These are phyloP conservation scores for Zasmidium citrigriseum DNA, from an alignment of 2,329 filamentous ascomycete species.

Conservation along the genomic window DNA sequence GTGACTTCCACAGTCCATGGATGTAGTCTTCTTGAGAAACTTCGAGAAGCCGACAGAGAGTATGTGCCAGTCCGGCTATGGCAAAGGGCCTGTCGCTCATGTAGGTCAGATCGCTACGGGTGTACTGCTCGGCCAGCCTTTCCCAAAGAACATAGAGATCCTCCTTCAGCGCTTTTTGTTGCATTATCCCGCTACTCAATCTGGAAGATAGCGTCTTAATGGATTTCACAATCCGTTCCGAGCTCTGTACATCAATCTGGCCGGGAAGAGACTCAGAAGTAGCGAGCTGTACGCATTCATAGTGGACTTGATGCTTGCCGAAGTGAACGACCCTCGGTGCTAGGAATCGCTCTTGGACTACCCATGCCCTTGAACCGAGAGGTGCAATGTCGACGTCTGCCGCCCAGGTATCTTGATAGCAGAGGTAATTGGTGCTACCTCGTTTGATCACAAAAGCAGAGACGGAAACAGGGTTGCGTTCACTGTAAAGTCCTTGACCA, in stretches of 20 bases:
- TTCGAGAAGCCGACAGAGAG: neutral
- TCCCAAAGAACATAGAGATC: neutral
- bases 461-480: neutral
- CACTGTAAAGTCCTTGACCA: slow-evolving; percentile 6
- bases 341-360: neutral
- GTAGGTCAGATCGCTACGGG: neutral
- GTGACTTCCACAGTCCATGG: neutral
- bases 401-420: neutral
- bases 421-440: neutral
- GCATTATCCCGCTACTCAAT: neutral
- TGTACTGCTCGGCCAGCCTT: neutral
- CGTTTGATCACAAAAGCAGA: neutral
- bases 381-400: neutral
- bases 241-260: neutral
- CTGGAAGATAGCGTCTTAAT: neutral
- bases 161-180: neutral
- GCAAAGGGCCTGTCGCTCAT: neutral
- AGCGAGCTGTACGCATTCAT: neutral
- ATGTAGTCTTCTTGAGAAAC: neutral
- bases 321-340: neutral
- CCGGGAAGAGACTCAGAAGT: neutral
- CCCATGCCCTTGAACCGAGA: neutral
- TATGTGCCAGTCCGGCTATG: neutral
- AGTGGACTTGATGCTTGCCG: neutral
- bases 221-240: no score